A percentile compares a stretch with the other conserved stretches of the same genome.
phyloP scores from a whole-genome alignment of 176 grass and related monocot genomes.

The Oryza longistaminata region DNA sequence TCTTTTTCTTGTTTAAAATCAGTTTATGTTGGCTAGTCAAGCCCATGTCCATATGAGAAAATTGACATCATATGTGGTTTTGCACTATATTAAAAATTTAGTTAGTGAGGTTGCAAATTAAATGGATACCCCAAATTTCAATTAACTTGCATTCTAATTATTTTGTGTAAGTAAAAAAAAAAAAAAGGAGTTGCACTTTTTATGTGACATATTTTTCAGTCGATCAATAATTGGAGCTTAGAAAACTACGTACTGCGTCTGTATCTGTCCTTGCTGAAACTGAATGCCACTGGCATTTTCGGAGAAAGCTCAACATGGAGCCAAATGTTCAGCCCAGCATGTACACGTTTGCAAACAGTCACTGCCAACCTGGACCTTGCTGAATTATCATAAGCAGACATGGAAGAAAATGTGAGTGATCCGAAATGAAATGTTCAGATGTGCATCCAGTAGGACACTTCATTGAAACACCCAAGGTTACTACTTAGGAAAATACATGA shows the following conservation, averaged over 20 bases:
- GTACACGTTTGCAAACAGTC: constrained; percentile 26
- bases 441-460: background rate
- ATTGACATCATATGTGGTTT: background rate
- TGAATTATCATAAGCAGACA: background rate
- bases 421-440: background rate
- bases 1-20: constrained; percentile 5
- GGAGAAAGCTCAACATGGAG: background rate
- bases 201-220: background rate
- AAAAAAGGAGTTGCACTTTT: background rate
- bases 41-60: constrained; percentile 11
- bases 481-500: background rate
- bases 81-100: constrained; percentile 3
- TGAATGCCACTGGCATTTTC: background rate
- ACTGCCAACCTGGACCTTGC: background rate
- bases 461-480: constrained; percentile 10
- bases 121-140: background rate
- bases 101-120: constrained; percentile 14
- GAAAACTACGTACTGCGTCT: background rate
- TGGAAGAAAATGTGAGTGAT: background rate
- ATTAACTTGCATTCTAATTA: background rate
- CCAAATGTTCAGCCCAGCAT: background rate
- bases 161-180: background rate
- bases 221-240: background rate
- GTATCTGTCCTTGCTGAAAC: background rate
- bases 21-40: constrained; percentile 4